These are phyloP conservation scores for Thielaviopsis punctulata DNA, from an alignment of 2,329 filamentous ascomycete species.

Conservation along the genomic window DNA sequence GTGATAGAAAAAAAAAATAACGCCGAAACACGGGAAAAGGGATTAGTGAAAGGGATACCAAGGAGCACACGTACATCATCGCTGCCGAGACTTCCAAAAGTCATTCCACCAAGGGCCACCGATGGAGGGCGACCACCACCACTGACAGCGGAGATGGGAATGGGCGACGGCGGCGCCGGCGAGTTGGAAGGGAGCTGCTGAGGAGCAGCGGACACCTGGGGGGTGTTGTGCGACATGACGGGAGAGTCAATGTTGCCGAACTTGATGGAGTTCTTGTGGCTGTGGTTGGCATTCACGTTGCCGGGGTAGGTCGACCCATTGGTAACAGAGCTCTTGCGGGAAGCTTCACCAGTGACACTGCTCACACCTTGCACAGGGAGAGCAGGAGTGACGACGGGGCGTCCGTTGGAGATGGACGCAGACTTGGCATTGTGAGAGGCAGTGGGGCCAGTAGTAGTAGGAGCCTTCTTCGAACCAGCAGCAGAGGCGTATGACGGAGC, in stretches of 20 bases:
- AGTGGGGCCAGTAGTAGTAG: slow-evolving; percentile 38
- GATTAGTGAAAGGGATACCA: slow-evolving; percentile 6
- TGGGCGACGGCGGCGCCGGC: slow-evolving; percentile 81
- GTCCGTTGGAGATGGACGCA: slow-evolving; percentile 66
- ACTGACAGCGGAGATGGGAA: slow-evolving; percentile 61
- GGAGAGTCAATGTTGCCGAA: slow-evolving; percentile 66
- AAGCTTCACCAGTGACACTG: slow-evolving; percentile 44
- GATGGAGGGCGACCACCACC: slow-evolving; percentile 77
- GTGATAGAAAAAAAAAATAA: neutral
- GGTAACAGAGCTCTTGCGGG: slow-evolving; percentile 75
- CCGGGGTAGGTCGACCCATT: slow-evolving; percentile 59
- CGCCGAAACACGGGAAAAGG: neutral
- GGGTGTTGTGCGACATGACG: slow-evolving; percentile 48
- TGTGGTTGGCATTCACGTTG: slow-evolving; percentile 51
- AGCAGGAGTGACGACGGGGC: slow-evolving; percentile 51
- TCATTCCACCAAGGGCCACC: slow-evolving; percentile 51
- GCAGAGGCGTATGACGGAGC: slow-evolving; percentile 50
- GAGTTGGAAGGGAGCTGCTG: slow-evolving; percentile 52
- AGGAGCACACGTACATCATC: slow-evolving; percentile 57
- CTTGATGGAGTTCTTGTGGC: slow-evolving; percentile 50
- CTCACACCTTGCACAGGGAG: slow-evolving; percentile 27
- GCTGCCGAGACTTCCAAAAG: slow-evolving; percentile 70
- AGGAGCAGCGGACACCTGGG: slow-evolving; percentile 38
- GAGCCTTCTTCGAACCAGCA: slow-evolving; percentile 45
- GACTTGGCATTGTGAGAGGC: slow-evolving; percentile 44